A percentile compares a stretch with the other conserved stretches of the same genome.
These are phyloP conservation scores for Pascua guehoae DNA, from an alignment of 1,284 basidiomycete genomes.

Conservation along the genomic window DNA sequence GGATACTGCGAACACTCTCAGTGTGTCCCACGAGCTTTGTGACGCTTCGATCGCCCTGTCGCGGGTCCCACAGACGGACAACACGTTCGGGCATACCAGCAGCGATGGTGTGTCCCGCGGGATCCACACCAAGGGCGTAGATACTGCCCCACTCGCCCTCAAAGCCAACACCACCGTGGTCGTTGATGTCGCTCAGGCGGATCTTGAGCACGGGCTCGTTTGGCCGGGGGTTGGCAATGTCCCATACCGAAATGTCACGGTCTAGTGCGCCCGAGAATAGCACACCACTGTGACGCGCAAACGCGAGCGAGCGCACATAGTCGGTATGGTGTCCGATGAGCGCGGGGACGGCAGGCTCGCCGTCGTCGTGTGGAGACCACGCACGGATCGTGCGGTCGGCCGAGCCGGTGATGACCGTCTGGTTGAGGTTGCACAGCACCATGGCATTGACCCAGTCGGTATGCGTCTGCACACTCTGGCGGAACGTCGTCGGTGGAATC, in stretches of 20 bases:
- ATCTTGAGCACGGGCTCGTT: slow-evolving; percentile 44
- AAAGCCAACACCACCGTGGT: slow-evolving; percentile 35
- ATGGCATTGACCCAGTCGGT: slow-evolving; percentile 98
- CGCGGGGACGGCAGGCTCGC: slow-evolving; percentile 57
- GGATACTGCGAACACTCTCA: slow-evolving; percentile 86
- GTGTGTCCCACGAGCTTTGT: slow-evolving; percentile 83
- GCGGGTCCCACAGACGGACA: slow-evolving; percentile 87
- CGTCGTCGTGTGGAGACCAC: slow-evolving; percentile 76
- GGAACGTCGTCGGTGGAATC: slow-evolving; percentile 55
- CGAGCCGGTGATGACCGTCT: slow-evolving; percentile 91
- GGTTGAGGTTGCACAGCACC: slow-evolving; percentile 84
- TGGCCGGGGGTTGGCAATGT: slow-evolving; percentile 58
- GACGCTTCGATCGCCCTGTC: slow-evolving; percentile 62
- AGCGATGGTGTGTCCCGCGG: slow-evolving; percentile 74
- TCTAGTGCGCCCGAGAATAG: slow-evolving; percentile 94
- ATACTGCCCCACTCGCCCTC: slow-evolving; percentile 63
- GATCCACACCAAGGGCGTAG: slow-evolving; percentile 74
- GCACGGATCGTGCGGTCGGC: slow-evolving; percentile 92
- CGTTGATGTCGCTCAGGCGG: slow-evolving; percentile 37
- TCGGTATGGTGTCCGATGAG: slow-evolving; percentile 84
- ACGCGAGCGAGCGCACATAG: slow-evolving; percentile 82
- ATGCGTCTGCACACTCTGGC: slow-evolving; percentile 79
- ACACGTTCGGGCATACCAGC: slow-evolving; percentile 88
- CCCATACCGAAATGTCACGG: slow-evolving; percentile 90
- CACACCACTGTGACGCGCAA: slow-evolving; percentile 75